Evolutionary conservation across 106 monocot genomes (phyloP).

Genomic region (Hemerocallis citrina): DNA sequence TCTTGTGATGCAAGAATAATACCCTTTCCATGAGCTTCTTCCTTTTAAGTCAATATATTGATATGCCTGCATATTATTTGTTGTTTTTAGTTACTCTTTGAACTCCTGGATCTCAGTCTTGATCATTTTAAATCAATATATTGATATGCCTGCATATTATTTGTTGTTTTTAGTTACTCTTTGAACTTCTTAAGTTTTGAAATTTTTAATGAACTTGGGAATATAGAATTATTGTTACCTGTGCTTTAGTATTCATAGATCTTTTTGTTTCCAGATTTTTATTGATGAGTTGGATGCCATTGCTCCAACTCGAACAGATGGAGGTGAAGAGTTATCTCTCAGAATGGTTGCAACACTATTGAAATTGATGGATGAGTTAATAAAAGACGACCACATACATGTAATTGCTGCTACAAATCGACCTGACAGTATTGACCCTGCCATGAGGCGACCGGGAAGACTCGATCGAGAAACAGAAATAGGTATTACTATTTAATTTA

Average conservation of each 20-base stretch:
- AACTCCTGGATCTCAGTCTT: not conserved
- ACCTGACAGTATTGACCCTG: constrained; percentile 87
- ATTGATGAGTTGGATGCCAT: constrained; percentile 97
- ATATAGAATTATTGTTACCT: not conserved
- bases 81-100: too few species aligned
- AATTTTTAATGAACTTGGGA: not conserved
- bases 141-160: too few species aligned
- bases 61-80: too few species aligned
- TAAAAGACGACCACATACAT: constrained; percentile 37
- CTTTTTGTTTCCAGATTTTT: constrained; percentile 57
- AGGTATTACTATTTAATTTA: constrained; percentile 23
- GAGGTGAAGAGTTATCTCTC: constrained; percentile 64
- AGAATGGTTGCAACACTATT: constrained; percentile 73
- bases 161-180: not conserved
- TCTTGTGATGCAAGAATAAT: too few species aligned
- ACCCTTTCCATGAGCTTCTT: too few species aligned
- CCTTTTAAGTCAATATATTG: too few species aligned
- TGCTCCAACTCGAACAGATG: constrained; percentile 77
- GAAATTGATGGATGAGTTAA: constrained; percentile 71
- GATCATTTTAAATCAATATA: too few species aligned
- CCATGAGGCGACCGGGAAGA: constrained; percentile 72
- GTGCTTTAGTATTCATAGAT: constrained; percentile 2
- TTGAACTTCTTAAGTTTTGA: not conserved
- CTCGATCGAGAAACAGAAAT: constrained; percentile 83
- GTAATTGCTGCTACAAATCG: constrained; percentile 90